Evolutionary conservation across 345 rosid species (phyloP).

Genomic region (Aethionema arabicum): DNA sequence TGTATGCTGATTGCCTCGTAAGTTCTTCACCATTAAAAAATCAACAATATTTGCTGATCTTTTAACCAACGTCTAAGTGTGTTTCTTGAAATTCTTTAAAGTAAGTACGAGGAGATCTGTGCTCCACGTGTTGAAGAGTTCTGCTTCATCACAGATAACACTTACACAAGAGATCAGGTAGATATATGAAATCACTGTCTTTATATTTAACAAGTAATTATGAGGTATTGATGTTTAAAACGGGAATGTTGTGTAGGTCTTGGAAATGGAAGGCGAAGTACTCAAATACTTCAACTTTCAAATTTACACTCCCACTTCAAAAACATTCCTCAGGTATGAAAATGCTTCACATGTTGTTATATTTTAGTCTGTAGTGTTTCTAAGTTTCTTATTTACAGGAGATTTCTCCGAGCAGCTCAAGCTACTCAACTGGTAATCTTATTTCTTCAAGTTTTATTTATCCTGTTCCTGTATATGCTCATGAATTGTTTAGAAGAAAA

Average conservation of each 20-base stretch:
- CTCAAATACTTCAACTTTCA: constrained; percentile 69
- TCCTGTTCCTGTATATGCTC: not conserved
- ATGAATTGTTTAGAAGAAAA: constrained; percentile 13
- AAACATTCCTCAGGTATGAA: constrained; percentile 80
- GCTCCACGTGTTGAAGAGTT: constrained; percentile 87
- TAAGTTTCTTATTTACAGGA: constrained; percentile 53
- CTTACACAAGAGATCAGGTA: constrained; percentile 70
- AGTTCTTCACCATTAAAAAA: constrained; percentile 38
- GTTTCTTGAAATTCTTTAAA: constrained; percentile 29
- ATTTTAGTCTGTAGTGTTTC: not conserved
- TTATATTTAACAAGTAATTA: no score
- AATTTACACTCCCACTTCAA: constrained; percentile 65
- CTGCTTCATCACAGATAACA: constrained; percentile 91
- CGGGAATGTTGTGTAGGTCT: constrained; percentile 53
- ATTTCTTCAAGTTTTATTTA: not conserved
- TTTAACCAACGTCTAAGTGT: constrained; percentile 19
- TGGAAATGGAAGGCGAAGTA: constrained; percentile 70
- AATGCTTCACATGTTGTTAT: constrained; percentile 7
- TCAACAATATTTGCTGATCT: not conserved
- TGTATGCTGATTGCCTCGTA: constrained; percentile 97
- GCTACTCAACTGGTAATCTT: constrained; percentile 60
- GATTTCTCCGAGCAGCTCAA: constrained; percentile 86
- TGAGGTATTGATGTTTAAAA: not conserved
- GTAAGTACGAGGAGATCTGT: constrained; percentile 89
- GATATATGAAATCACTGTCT: no score